Evolutionary conservation across 139 green algal species (phyloP), one percentile per base, ranked within the genome.

Genomic region (Desmodesmus armatus): DNA sequence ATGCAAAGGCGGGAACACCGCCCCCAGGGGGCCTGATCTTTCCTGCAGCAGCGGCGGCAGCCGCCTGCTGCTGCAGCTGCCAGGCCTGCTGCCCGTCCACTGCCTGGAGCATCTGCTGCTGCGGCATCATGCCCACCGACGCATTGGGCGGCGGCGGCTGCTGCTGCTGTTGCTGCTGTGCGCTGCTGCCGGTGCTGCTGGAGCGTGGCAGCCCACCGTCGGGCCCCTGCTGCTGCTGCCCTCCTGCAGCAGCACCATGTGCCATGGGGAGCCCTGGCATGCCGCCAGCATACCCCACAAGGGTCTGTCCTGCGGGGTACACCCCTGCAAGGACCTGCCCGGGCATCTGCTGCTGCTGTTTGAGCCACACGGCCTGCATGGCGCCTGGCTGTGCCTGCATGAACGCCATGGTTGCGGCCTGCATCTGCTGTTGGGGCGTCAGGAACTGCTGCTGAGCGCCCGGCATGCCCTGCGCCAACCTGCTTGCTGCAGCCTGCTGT

Each of bases 361-460:
- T 82, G 55, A 72, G 25, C 76, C 76, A 82, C 37, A 82, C 72
- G 2, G 76, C 76, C 4, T 82, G 76, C 37, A 82, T 72, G 25
- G 2, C n/a, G n/a, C n/a, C n/a, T n/a, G n/a, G n/a, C n/a, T n/a
- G n/a, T n/a, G n/a, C n/a, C n/a, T n/a, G n/a, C 47, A 27, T 82
- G 76, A 29, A 55, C 39, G 40, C 39, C 69, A 35, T 77, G 13
- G 76, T 11, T 9, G 72, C 25, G 4, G 55, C 76, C 55, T 82
- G 76, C 76, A 82, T 82, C 47, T 82, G 76, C 76, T 72, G 41
- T 41, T 71, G 58, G 9, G 63, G 40, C 60, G 63, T 60, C 60
- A 65, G 79, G 65, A 43, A 43, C 79, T 75, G 79, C 74, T 33
- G 43, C 65, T 53, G 39, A 63, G 77, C 65, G 33, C 19, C 41